These are phyloP conservation scores for Baeospora myosura DNA, from an alignment of 1,284 basidiomycete species.

Conservation along the genomic window DNA sequence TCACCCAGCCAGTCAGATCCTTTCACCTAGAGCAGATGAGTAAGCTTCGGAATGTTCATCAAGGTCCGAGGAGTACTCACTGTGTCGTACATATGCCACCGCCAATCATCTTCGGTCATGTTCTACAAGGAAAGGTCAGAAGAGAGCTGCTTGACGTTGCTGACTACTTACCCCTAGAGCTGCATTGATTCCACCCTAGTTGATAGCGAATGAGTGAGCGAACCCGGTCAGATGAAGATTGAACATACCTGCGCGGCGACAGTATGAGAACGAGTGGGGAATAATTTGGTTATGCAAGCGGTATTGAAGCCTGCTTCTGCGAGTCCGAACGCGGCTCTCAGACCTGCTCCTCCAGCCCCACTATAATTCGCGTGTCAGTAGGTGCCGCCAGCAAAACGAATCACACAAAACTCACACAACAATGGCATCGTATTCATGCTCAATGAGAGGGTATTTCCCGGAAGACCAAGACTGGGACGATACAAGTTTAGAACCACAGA, in stretches of 20 bases:
- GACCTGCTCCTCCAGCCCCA: constrained; percentile 96
- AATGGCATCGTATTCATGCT: constrained; percentile 96
- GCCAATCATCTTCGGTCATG: constrained; percentile 99
- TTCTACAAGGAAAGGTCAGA: constrained; percentile 47
- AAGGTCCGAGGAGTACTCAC: constrained; percentile 35
- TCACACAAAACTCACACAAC: constrained; percentile 71
- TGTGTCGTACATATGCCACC: constrained; percentile 99
- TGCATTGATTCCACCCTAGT: constrained; percentile 95
- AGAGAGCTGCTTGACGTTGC: constrained; percentile 2
- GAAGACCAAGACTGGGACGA: constrained; percentile 59
- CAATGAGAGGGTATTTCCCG: constrained; percentile 91
- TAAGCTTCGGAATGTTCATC: constrained; percentile 10
- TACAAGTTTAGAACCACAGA: constrained; percentile 13
- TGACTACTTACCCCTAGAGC: constrained; percentile 75
- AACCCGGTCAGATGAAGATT: constrained; percentile 6
- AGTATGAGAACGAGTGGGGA: constrained; percentile 99
- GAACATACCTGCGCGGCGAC: constrained; percentile 86
- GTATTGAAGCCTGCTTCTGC: constrained; percentile 98
- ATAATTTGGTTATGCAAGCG: constrained; percentile 97
- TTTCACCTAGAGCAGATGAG: constrained; percentile 62
- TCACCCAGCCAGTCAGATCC: constrained; percentile 99
- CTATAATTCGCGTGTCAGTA: constrained; percentile 33
- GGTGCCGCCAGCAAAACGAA: constrained; percentile 2
- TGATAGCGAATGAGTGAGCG: constrained; percentile 16
- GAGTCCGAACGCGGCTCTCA: constrained; percentile 97